Percentiles rank a stretch among this genome's conserved stretches.
phyloP scores from a whole-genome alignment of 306 rosid genomes.

The Prunus kanzakura region DNA sequence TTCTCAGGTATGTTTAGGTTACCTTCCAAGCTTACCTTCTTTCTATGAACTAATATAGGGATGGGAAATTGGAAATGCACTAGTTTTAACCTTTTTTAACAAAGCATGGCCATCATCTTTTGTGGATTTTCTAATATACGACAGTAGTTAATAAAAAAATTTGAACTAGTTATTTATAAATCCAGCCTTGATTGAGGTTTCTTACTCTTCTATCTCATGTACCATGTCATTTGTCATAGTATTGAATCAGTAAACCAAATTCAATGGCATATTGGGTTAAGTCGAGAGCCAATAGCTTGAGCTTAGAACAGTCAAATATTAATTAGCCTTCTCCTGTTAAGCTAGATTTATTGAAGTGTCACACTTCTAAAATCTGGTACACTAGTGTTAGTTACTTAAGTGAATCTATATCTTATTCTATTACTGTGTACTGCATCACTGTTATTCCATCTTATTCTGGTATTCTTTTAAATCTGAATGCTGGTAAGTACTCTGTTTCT shows the following conservation, averaged over 20 bases:
- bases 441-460: neutral
- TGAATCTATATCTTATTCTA: neutral
- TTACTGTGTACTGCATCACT: neutral
- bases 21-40: constrained; percentile 1
- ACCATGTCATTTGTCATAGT: neutral
- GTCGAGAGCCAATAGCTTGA: neutral
- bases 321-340: neutral
- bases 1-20: constrained; percentile 69
- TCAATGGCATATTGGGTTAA: neutral
- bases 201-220: neutral
- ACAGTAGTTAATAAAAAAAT: neutral
- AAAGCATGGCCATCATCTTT: neutral
- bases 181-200: neutral
- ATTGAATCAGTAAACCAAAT: neutral
- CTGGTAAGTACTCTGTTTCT: neutral
- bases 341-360: neutral
- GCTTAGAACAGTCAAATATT: neutral
- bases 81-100: neutral
- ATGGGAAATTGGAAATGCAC: neutral
- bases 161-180: neutral
- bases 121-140: neutral
- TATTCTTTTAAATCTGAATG: neutral
- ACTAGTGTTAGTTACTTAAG: neutral
- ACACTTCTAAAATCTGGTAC: neutral
- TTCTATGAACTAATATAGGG: neutral